Percentiles rank a stretch among this genome's conserved stretches.
These are phyloP conservation scores for Rhododendron williamsianum DNA, from an alignment of 148 eudicot species.

Conservation along the genomic window DNA sequence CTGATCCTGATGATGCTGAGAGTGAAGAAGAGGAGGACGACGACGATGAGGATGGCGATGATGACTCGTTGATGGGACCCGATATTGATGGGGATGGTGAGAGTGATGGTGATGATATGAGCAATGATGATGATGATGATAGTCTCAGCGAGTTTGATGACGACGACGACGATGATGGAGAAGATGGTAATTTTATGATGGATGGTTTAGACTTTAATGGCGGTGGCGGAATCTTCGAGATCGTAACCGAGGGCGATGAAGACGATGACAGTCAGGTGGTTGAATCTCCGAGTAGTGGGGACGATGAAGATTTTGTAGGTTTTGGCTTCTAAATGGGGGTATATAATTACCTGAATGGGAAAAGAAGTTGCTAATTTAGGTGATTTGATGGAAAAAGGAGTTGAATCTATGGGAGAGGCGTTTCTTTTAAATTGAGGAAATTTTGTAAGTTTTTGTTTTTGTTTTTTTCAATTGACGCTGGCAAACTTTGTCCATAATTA, in stretches of 20 bases:
- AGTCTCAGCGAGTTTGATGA: constrained; percentile 51
- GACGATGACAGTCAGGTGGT: constrained; percentile 60
- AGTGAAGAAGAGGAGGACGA: constrained; percentile 78
- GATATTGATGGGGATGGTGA: constrained; percentile 61
- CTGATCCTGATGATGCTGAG: constrained; percentile 93
- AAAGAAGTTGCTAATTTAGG: neutral
- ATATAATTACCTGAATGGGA: neutral
- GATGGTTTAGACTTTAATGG: constrained; percentile 47
- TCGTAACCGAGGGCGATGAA: constrained; percentile 72
- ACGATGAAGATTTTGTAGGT: constrained; percentile 49
- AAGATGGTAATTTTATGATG: constrained; percentile 58
- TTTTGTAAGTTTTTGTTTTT: neutral
- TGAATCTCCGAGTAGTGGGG: constrained; percentile 72
- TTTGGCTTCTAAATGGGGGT: constrained; percentile 19
- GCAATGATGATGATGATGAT: constrained; percentile 63
- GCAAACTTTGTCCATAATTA: neutral
- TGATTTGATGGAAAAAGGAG: constrained; percentile 5
- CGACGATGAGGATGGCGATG: constrained; percentile 67
- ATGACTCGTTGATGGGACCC: constrained; percentile 44
- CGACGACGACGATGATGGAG: constrained; percentile 46
- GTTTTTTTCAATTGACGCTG: neutral
- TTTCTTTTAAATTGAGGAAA: constrained; percentile 11
- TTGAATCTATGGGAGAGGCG: neutral
- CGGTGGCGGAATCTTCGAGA: constrained; percentile 59
- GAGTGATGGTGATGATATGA: constrained; percentile 54